A percentile compares a stretch with the other conserved stretches of the same genome.
These are phyloP conservation scores for Lineolata rhizophorae DNA, from an alignment of 495 filamentous ascomycete species.

Conservation along the genomic window DNA sequence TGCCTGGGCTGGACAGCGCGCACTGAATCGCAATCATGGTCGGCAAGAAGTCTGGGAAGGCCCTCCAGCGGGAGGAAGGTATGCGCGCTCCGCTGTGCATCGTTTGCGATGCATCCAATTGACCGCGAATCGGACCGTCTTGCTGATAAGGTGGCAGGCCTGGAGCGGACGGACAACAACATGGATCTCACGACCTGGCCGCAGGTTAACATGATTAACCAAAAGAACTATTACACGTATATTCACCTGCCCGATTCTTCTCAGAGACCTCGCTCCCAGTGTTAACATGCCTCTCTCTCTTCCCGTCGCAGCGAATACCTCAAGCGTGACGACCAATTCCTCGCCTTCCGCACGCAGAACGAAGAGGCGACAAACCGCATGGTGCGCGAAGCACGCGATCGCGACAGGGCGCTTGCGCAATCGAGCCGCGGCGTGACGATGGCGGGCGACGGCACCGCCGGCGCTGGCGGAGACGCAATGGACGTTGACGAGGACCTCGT, in stretches of 20 bases:
- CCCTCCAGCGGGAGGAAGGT: constrained; percentile 21
- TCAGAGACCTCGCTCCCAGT: no score
- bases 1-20: no score
- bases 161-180: constrained; percentile 91
- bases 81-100: constrained; percentile 3
- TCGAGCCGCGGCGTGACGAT: constrained; percentile 26
- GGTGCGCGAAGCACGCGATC: constrained; percentile 64
- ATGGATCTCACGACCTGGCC: constrained; percentile 92
- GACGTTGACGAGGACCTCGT: constrained; percentile 37
- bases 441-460: constrained; percentile 26
- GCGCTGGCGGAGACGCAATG: no score
- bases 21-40: no score
- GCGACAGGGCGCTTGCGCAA: constrained; percentile 62
- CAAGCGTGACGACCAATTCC: constrained; percentile 90
- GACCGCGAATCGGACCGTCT: background rate
- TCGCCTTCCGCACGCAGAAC: constrained; percentile 65
- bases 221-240: constrained; percentile 99
- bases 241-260: constrained; percentile 19
- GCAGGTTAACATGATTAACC: constrained; percentile 76
- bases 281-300: no score
- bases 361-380: constrained; percentile 62
- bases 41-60: constrained; percentile 20
- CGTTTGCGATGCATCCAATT: background rate
- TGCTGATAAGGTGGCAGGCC: constrained; percentile 28
- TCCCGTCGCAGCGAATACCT: constrained; percentile 57